Base-by-base conservation (phyloP, 495 filamentous ascomycete species). In the Aspergillus olivimuriae region DNA sequence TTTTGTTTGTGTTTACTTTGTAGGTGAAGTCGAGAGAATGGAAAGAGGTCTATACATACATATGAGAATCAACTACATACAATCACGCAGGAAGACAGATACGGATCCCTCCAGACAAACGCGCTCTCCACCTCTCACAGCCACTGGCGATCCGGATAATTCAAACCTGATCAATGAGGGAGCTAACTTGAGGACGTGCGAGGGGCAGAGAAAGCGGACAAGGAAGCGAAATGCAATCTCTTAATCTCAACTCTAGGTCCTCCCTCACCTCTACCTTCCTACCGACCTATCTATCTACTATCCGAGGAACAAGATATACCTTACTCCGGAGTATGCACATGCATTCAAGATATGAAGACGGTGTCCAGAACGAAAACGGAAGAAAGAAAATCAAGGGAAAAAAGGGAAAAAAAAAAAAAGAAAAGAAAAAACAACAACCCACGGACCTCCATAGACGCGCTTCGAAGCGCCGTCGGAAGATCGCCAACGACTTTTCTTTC, bases 61-160 rank as follows among this genome's bases (percentile, higher is more conserved):
- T n/a, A n/a, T n/a, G n/a, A n/a, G n/a, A n/a, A n/a, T n/a, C n/a
- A n/a, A n/a, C n/a, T n/a, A n/a, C n/a, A n/a, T n/a, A n/a, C n/a
- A n/a, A n/a, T n/a, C n/a, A n/a, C n/a, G 31, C 20, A 21, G 26
- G 24, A n/a, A 36, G 20, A 21, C 34, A 17, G 28, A 9, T 34
- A 17, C 16, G 10, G 9, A n/a, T n/a, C n/a, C n/a, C n/a, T n/a
- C n/a, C n/a, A 12, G 33, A 21, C 35, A 15, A 7, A 19, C 20
- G 4, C 14, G 20, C 6, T 38, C 2, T 38, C 35, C 20, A 24
- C n/a, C 24, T 17, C 36, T 39, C 17, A 39, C 20, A 23, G 36
- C 36, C 20, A 17, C 33, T 16, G 33, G 42, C 42, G 42, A 44
- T 44, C 42, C 42, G 42, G 42, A 44, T 17, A 37, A 36, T 44